These are phyloP conservation scores for Fusarium sp. DNA, from an alignment of 2,329 filamentous ascomycete species.

Conservation along the genomic window DNA sequence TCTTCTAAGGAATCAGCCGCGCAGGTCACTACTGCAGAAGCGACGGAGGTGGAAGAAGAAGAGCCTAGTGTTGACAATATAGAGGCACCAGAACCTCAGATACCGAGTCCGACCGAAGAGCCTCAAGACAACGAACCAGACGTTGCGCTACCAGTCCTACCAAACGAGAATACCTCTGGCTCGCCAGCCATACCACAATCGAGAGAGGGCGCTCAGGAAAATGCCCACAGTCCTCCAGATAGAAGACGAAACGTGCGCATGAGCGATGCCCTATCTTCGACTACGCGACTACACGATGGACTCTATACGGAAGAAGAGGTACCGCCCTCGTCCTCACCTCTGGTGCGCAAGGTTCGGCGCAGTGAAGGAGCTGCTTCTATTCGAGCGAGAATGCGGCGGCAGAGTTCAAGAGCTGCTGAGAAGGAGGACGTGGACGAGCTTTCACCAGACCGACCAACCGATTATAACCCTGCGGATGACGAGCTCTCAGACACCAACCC, in stretches of 20 bases:
- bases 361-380: slow-evolving; percentile 49
- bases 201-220: slow-evolving; percentile 25
- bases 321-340: slow-evolving; percentile 55
- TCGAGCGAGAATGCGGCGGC: slow-evolving; percentile 45
- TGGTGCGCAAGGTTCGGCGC: slow-evolving; percentile 55
- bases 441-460: slow-evolving; percentile 46
- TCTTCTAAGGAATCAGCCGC: slow-evolving; percentile 46
- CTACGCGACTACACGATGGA: slow-evolving; percentile 57
- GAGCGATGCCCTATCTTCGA: slow-evolving; percentile 53
- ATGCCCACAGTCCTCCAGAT: slow-evolving; percentile 63
- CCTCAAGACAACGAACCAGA: slow-evolving; percentile 19
- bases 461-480: slow-evolving; percentile 12
- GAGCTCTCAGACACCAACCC: slow-evolving; percentile 24
- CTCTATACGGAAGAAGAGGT: slow-evolving; percentile 48
- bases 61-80: background rate
- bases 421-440: slow-evolving; percentile 48
- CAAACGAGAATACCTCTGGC: slow-evolving; percentile 14
- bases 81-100: slow-evolving; percentile 6
- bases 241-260: slow-evolving; percentile 56
- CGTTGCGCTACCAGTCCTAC: slow-evolving; percentile 39
- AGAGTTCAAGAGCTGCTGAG: slow-evolving; percentile 33
- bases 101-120: slow-evolving; percentile 25
- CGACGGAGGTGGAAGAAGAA: slow-evolving; percentile 15
- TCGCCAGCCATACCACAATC: slow-evolving; percentile 25
- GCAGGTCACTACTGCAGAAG: slow-evolving; percentile 16